Base-by-base conservation (phyloP, 192 early-diverging fungal species). In the Coemansia sp. region DNA sequence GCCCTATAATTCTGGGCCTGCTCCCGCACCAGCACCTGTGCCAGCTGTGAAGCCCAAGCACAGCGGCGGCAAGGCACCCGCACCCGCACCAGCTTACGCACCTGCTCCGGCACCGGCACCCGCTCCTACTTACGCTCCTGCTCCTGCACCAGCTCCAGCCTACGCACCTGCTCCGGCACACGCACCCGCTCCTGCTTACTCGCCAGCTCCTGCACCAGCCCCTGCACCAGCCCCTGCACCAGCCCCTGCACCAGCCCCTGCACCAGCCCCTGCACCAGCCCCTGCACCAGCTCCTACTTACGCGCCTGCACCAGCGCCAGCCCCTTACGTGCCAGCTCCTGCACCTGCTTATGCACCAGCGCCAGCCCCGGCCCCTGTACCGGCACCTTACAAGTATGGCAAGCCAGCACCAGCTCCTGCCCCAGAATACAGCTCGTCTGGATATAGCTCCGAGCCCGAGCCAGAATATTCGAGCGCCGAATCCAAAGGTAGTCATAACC, bases 361-460 rank as follows among this genome's bases (percentile, higher is more conserved):
- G 7, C 48, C 48, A 4, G 48, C 48, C 0, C 48, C 48, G 19
- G 48, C 13, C 9, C 54, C 54, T 15, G 22, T 32, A 3, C 54
- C 50, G 10, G 54, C 52, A 35, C 49, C 49, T 9, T 6, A 52
- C 14, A 52, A 52, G 22, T 22, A 20, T 14, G 68, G 33, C 35
- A 38, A 70, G 25, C 63, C 43, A 53, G 45, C 59, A 25, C 67
- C 67, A 15, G 60, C 59, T 35, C 68, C 68, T 20, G 67, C 48
- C 13, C 49, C 49, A 52, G 49, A 22, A 19, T 20, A 17, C 7
- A 17, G 38, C 38, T 2, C 38, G 5, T 45, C 42, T 17, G 42
- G 42, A 5, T 45, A 45, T 17, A 45, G 42, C 23, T 25, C 49
- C 20, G 49, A 52, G 22, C 3, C 49, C 2, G 49, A 52, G 23